phyloP scores from a whole-genome alignment of 2,329 filamentous ascomycete species.

The Sporothrix globosa region DNA sequence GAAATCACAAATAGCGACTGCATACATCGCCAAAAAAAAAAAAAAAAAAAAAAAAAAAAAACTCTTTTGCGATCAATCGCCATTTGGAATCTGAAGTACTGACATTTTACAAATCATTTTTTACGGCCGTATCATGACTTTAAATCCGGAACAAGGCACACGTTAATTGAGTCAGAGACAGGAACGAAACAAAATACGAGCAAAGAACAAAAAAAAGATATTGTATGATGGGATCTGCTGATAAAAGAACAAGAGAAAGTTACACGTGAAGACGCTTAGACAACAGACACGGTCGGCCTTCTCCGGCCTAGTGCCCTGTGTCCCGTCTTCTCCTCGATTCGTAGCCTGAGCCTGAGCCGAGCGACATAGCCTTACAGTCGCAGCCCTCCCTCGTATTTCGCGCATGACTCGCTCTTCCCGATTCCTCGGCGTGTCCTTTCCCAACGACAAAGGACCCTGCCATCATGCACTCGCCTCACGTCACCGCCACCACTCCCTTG shows the following conservation, averaged over 20 bases:
- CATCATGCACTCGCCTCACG: background rate
- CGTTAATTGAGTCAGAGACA: background rate
- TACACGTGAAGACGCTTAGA: background rate
- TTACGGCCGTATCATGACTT: background rate
- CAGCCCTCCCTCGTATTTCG: background rate
- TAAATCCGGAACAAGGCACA: background rate
- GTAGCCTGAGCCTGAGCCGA: background rate
- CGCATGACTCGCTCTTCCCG: background rate
- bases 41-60: too few species aligned
- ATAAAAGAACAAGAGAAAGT: conserved; percentile 7
- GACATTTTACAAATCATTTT: background rate
- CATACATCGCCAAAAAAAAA: background rate
- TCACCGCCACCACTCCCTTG: background rate
- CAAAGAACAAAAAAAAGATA: background rate
- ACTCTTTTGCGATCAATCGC: too few species aligned
- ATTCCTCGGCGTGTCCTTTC: background rate
- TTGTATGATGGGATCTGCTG: conserved; percentile 10
- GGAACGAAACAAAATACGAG: background rate
- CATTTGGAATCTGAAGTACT: too few species aligned
- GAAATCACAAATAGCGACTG: background rate
- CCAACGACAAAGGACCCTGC: background rate
- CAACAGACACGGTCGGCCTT: background rate
- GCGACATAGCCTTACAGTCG: background rate
- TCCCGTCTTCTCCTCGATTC: background rate
- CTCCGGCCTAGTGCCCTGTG: background rate